Percentiles rank a stretch among this genome's conserved stretches.
Evolutionary conservation across 352 stramenopile genomes (phyloP).

Genomic region (Blastocystis hominis): DNA sequence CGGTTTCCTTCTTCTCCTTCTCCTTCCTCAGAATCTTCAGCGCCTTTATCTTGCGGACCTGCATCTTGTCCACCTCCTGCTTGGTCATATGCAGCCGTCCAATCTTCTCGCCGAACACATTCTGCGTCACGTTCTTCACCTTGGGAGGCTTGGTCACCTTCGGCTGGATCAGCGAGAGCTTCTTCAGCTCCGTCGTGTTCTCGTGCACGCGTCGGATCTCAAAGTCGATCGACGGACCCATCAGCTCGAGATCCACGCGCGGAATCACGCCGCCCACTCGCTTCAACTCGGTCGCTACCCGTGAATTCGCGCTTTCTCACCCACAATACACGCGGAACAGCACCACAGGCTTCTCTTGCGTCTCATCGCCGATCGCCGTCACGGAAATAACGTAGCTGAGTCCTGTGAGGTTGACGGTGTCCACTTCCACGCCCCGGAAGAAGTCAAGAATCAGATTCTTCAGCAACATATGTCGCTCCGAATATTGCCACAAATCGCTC

Average conservation of each 20-base stretch:
- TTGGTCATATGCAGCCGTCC: conserved; percentile 91
- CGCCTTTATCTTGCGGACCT: conserved; percentile 84
- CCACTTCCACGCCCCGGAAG: conserved; percentile 88
- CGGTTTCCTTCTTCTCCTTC: conserved; percentile 44
- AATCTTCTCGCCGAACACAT: conserved; percentile 91
- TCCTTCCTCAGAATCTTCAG: conserved; percentile 63
- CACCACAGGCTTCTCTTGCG: conserved; percentile 60
- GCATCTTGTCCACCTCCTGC: conserved; percentile 89
- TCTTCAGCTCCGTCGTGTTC: conserved; percentile 84
- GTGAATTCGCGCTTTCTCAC: conserved; percentile 89
- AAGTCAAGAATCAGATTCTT: conserved; percentile 78
- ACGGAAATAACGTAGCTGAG: conserved; percentile 93
- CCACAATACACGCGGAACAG: conserved; percentile 66
- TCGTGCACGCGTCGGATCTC: conserved; percentile 84
- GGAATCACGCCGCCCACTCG: conserved; percentile 62
- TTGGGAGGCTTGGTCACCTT: conserved; percentile 77
- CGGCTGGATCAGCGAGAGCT: conserved; percentile 79
- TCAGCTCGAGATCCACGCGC: conserved; percentile 75
- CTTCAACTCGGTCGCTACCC: conserved; percentile 48
- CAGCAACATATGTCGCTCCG: conserved; percentile 55
- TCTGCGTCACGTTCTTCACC: conserved; percentile 93
- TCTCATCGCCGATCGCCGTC: conserved; percentile 77
- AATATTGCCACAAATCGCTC: conserved; percentile 60
- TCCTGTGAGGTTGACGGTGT: conserved; percentile 83
- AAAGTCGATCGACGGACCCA: conserved; percentile 75